Evolutionary conservation across 1,284 basidiomycete species (phyloP), one percentile per base, ranked within the genome.

Genomic region (Gymnopus androsaceus): DNA sequence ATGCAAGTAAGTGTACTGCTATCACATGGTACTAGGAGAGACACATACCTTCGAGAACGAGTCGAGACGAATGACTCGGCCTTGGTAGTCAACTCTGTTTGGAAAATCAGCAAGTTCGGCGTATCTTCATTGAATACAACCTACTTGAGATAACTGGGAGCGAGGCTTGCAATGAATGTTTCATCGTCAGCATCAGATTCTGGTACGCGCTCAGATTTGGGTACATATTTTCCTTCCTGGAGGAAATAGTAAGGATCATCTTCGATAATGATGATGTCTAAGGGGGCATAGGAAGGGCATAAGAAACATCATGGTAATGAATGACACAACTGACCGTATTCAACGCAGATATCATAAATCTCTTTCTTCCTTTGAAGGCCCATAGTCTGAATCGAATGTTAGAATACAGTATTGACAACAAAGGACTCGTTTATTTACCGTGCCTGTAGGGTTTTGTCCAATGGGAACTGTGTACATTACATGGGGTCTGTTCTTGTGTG

Each of bases 241-340:
- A 94, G 74, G 74, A 90, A 90, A 69, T 83, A 92, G 71, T 93
- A 93, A 7, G 90, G 91, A 70, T 92, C 90, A 62, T 92, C 89
- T 72, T 92, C 89, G 55, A 85, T 80, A 59, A 90, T 88, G 60
- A 90, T 82, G 17, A 89, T 64, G 61, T 92, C 83, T 83, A 63
- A 41, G 55, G 17, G 40, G 57, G n/a, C n/a, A 6, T 11, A 38
- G 14, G 51, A 33, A 57, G 21, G 12, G 23, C 4, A 33, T 27
- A n/a, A 5, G n/a, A 33, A 28, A 46, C n/a, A 42, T n/a, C n/a
- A n/a, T n/a, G n/a, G n/a, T n/a, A n/a, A n/a, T n/a, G n/a, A n/a
- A n/a, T n/a, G 21, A 25, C 64, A 54, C 11, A 49, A 59, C 73
- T 50, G 62, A 83, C 87, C 87, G 68, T 84, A 93, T 72, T 92